Percentiles rank a stretch among this genome's conserved stretches.
phyloP scores from a whole-genome alignment of 163 green algal species.

The Trebouxia gelatinosa region DNA sequence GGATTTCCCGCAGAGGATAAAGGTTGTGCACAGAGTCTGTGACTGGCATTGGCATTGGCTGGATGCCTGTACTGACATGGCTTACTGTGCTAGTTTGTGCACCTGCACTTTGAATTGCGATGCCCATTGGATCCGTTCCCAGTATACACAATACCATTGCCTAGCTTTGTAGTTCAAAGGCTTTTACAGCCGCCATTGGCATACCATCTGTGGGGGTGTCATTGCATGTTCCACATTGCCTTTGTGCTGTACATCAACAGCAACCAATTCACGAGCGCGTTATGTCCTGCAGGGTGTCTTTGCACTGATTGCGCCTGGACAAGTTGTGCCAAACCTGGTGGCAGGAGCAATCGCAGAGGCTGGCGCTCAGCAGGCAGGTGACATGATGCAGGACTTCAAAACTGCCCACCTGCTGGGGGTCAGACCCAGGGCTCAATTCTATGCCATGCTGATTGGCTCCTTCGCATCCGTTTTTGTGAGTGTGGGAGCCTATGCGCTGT shows the following conservation, averaged over 20 bases:
- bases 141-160: too few species aligned
- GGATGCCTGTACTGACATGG: too few species aligned
- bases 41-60: too few species aligned
- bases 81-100: too few species aligned
- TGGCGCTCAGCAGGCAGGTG: constrained; percentile 60
- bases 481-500: constrained; percentile 53
- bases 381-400: constrained; percentile 78
- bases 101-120: too few species aligned
- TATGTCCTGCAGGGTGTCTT: constrained; percentile 50
- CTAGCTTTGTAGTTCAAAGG: background rate
- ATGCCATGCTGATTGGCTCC: constrained; percentile 54
- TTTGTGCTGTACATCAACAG: too few species aligned
- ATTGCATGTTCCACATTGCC: background rate
- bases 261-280: too few species aligned
- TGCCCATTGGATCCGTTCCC: too few species aligned
- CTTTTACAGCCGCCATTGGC: too few species aligned
- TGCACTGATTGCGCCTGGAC: constrained; percentile 51
- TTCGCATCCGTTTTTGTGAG: constrained; percentile 42
- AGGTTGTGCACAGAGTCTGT: too few species aligned
- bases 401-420: constrained; percentile 49
- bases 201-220: background rate
- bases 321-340: constrained; percentile 60
- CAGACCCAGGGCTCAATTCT: constrained; percentile 48
- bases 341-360: constrained; percentile 49
- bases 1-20: too few species aligned